These are phyloP conservation scores for Cladobotryum protrusum DNA, from an alignment of 2,329 filamentous ascomycete genomes.

Conservation along the genomic window DNA sequence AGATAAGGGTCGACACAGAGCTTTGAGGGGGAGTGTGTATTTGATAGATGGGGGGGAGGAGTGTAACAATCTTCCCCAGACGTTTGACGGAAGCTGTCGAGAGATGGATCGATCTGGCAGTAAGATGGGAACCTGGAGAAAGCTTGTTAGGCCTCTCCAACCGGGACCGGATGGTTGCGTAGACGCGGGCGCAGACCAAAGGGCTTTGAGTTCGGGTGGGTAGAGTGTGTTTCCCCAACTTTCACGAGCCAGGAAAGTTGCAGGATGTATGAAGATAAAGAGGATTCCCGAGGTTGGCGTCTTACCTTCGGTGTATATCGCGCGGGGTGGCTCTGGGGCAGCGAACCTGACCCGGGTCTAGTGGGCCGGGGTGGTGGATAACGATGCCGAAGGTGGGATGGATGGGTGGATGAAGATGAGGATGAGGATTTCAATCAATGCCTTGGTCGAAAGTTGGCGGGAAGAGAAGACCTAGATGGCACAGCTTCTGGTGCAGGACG, in stretches of 20 bases:
- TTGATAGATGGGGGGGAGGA: not conserved
- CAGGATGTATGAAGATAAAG: constrained; percentile 7
- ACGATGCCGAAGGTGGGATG: not conserved
- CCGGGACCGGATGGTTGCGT: not conserved
- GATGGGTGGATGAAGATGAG: not conserved
- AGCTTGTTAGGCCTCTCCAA: not conserved
- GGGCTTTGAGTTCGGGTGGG: not conserved
- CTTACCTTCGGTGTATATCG: constrained; percentile 1
- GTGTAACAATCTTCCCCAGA: not conserved
- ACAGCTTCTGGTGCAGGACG: not conserved
- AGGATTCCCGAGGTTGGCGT: constrained; percentile 10
- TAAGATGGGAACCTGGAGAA: not conserved
- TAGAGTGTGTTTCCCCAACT: constrained; percentile 9
- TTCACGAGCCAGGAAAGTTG: constrained; percentile 11
- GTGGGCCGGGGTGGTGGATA: not conserved
- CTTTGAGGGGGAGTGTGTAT: not conserved
- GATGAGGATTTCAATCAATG: no score
- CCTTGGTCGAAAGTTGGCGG: no score
- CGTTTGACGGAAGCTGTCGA: not conserved
- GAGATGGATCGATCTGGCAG: constrained; percentile 1
- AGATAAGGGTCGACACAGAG: no score
- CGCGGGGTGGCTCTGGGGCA: constrained; percentile 5
- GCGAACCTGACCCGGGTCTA: not conserved
- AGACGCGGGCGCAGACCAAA: constrained; percentile 4
- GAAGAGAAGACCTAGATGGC: not conserved